Base-by-base conservation (phyloP, 2,329 filamentous ascomycete species). In the Sporothrix curviconia region DNA sequence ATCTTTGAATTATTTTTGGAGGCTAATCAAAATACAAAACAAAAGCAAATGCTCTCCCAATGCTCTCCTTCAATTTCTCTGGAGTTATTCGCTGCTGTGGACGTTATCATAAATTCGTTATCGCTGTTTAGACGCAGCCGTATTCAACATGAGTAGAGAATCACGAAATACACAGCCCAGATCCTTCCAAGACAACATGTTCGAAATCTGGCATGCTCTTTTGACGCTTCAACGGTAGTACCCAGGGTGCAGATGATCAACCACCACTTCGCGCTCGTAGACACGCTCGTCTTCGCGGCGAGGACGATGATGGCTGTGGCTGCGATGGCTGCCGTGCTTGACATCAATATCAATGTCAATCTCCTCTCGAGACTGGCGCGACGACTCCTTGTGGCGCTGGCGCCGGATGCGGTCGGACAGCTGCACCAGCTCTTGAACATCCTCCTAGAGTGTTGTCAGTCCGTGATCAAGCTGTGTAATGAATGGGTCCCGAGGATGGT, bases 351-450 rank as follows among this genome's bases (percentile, higher is more conserved):
- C 78, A 68, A 75, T 76, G 19, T 79, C 76, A 40, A 62, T 34
- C 30, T 63, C 60, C 4, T 60, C 59, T 12, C 42, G 50, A n/a
- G n/a, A n/a, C n/a, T n/a, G n/a, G n/a, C n/a, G n/a, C n/a, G n/a
- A n/a, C 1, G 55, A 36, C 17, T 84, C 79, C 47, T 76, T 75
- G 36, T 76, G 73, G 53, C 80, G 76, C 17, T 78, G 71, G 57
- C 82, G 82, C 36, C 90, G 87, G 67, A 96, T 94, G 19, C 89
- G 82, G 61, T 95, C 88, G 1, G 90, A 90, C 3, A 95, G 71
- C 62, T 94, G 83, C 25, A 95, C 89, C 4, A 97, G 82, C 62
- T 87, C 84, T 43, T 90, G 80, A 47, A 97, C 89, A 64, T 96
- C 90, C 68, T 95, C 90, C 90, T 96, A 65, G n/a, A 42, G 25